Evolutionary conservation across 2,329 filamentous ascomycete genomes (phyloP), one percentile per base, ranked within the genome.

Genomic region (Amylocarpus encephaloides): DNA sequence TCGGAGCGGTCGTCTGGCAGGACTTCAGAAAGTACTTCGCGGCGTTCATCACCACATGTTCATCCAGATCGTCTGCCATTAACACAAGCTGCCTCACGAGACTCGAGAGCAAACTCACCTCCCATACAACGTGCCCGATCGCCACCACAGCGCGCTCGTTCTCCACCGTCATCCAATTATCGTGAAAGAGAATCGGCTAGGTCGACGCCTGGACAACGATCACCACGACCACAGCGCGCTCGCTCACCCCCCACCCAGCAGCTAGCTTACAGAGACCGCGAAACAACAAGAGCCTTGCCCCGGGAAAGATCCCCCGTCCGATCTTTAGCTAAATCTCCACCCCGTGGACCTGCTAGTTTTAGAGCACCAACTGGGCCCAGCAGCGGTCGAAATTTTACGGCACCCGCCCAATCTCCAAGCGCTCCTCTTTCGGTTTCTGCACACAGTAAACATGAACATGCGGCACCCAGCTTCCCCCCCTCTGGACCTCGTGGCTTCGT

Each of bases 11-110:
- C 72, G 38, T 79, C 76, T 18, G 75, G 72, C 18, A 68, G 73
- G 49, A 76, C 73, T 35, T 83, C 81, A 7, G 73, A 68, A 16
- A 80, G 76, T 16, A 80, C 77, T 29, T 84, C 81, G 18, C 75
- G 79, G 50, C 73, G 79, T 43, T 82, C 82, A 7, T 84, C 82
- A 5, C 82, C 82, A 13, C 76, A 71, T 22, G 66, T 76, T 12
- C 77, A 80, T 59, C 72, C 74, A 13, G 81, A 79, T 56, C 72
- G 77, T 57, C 62, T 71, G 44, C 71, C 69, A 43, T 60, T 73
- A 15, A 63, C 70, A 35, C 57, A 69, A 53, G 60, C 65, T 15
- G 56, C 66, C 49, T 57, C 62, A 22, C 68, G 62, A 26, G 61
- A 64, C 34, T 34, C 52, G 13, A 57, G 62, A 55, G 53, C 54